A percentile compares a stretch with the other conserved stretches of the same genome.
Conservation (phyloP, 805 yeast genomes). For the Lachancea thermotolerans region DNA sequence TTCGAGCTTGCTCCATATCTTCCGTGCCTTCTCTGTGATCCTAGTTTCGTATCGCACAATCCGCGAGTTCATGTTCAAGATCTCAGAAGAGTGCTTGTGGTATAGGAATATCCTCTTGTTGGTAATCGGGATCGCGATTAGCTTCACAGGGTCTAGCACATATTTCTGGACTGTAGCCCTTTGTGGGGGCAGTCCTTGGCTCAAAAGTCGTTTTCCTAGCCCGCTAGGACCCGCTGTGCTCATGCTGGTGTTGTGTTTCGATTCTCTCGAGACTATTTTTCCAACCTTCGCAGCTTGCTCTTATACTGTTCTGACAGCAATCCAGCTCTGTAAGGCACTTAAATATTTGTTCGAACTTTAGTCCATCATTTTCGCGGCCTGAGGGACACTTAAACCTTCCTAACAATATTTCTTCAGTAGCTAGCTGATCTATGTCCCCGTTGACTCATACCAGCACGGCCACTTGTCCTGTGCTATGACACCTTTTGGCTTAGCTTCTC, state of each 20-base stretch:
- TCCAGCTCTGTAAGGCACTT: background rate
- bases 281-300: background rate
- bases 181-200: slow-evolving; percentile 1
- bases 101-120: slow-evolving; percentile 53
- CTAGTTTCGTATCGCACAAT: slow-evolving; percentile 38
- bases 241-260: background rate
- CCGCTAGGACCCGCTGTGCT: background rate
- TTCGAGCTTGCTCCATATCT: slow-evolving; percentile 57
- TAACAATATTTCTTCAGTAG: too few species aligned
- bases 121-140: slow-evolving; percentile 70
- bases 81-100: slow-evolving; percentile 48
- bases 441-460: too few species aligned
- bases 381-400: too few species aligned
- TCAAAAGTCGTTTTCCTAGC: background rate
- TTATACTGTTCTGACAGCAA: background rate
- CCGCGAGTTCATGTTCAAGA: slow-evolving; percentile 33
- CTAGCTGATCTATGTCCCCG: too few species aligned
- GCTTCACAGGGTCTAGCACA: slow-evolving; percentile 43
- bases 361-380: background rate
- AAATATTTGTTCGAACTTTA: background rate
- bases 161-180: slow-evolving; percentile 11
- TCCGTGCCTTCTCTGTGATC: slow-evolving; percentile 43
- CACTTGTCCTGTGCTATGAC: too few species aligned
- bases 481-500: too few species aligned
- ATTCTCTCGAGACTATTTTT: background rate